phyloP scores from a whole-genome alignment of 306 rosid genomes.

The Cicer yamashitae region DNA sequence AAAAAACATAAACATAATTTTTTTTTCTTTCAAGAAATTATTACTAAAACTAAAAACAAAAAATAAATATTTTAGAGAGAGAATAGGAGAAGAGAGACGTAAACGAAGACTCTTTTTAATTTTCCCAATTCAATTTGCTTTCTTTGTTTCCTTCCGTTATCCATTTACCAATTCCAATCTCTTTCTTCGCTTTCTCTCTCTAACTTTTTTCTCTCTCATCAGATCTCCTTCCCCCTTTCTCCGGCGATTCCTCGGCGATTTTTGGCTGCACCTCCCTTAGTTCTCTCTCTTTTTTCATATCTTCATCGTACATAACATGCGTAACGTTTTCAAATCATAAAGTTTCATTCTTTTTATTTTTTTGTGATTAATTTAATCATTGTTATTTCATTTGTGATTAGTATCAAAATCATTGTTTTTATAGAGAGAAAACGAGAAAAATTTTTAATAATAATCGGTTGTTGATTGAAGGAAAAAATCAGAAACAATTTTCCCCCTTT shows the following conservation, averaged over 20 bases:
- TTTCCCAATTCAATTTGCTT: conserved; percentile 19
- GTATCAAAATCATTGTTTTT: conserved; percentile 29
- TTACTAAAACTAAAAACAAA: not conserved
- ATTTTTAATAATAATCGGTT: not conserved
- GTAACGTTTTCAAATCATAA: conserved; percentile 21
- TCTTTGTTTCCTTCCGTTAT: conserved; percentile 42
- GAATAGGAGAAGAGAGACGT: conserved; percentile 51
- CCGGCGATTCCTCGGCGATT: conserved; percentile 52
- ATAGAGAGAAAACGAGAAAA: not conserved
- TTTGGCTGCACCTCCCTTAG: conserved; percentile 30
- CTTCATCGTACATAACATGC: conserved; percentile 28
- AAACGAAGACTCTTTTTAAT: conserved; percentile 36
- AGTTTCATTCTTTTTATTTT: conserved; percentile 12
- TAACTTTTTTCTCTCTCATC: conserved; percentile 55
- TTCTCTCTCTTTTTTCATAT: conserved; percentile 43
- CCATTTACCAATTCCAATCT: conserved; percentile 43
- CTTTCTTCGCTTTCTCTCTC: conserved; percentile 50
- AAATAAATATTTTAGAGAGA: not conserved
- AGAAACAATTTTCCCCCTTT: conserved; percentile 19
- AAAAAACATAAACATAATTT: not conserved
- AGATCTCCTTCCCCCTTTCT: conserved; percentile 53
- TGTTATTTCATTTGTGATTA: conserved; percentile 45
- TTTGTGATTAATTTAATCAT: conserved; percentile 38
- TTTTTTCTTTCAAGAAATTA: not conserved
- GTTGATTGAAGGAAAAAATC: conserved; percentile 10